Conservation (phyloP, 2,329 filamentous ascomycete species). For the Canariomyces notabilis region DNA sequence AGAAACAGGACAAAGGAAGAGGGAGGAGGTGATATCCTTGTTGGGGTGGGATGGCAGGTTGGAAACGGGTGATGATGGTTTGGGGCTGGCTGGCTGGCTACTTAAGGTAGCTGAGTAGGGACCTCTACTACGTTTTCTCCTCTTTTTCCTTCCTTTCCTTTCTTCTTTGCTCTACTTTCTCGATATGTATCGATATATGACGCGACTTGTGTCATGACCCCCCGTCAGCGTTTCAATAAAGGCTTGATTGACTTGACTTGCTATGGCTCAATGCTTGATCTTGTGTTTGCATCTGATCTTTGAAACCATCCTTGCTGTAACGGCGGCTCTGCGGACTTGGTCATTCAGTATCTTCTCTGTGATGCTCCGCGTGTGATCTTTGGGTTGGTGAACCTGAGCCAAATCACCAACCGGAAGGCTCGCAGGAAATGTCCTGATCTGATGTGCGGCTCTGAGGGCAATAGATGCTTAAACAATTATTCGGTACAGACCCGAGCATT, state of each 20-base stretch:
- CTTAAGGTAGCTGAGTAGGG: neutral
- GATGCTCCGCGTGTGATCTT: too few relatives aligned
- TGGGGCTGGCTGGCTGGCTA: neutral
- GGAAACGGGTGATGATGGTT: neutral
- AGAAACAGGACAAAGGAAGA: neutral
- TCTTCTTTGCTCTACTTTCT: conserved; percentile 10
- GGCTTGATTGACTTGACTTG: conserved; percentile 17
- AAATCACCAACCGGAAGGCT: too few relatives aligned
- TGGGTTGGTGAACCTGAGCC: too few relatives aligned
- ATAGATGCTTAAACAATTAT: too few relatives aligned
- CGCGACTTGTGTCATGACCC: neutral
- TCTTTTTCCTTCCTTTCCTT: conserved; percentile 10
- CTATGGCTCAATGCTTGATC: neutral
- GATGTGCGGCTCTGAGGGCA: too few relatives aligned
- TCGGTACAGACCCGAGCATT: too few relatives aligned
- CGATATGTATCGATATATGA: conserved; percentile 3
- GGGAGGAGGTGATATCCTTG: neutral
- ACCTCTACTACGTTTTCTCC: conserved; percentile 8
- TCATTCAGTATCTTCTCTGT: too few relatives aligned
- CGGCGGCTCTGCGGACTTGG: too few relatives aligned
- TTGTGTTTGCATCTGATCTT: neutral
- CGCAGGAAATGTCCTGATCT: too few relatives aligned
- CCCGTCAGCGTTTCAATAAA: conserved; percentile 5
- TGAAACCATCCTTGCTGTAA: too few relatives aligned
- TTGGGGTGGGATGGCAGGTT: neutral